Evolutionary conservation across 768 basidiomycete genomes (phyloP).

Genomic region (Leccinum disarticulatum): DNA sequence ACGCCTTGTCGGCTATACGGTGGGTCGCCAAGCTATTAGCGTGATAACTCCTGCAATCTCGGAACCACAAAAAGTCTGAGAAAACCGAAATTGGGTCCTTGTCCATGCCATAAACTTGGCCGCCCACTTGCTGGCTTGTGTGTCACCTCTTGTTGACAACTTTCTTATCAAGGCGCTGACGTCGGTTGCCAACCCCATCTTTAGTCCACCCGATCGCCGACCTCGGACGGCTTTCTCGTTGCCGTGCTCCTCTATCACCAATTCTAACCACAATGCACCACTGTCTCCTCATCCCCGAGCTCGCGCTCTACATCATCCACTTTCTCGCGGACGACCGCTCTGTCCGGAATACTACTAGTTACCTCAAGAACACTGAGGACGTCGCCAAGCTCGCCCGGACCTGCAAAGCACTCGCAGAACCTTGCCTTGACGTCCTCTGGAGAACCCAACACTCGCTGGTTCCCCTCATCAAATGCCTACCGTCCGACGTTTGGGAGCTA

Average conservation of each 20-base stretch:
- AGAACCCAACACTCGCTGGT: slow-evolving; percentile 28
- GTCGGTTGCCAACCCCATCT: not conserved
- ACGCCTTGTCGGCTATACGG: not conserved
- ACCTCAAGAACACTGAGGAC: slow-evolving; percentile 21
- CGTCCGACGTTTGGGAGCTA: slow-evolving; percentile 26
- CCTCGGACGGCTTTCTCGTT: not conserved
- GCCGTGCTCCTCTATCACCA: not conserved
- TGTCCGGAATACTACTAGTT: slow-evolving; percentile 14
- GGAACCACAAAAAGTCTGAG: slow-evolving; percentile 12
- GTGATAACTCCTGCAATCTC: not conserved
- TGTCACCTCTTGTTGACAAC: not conserved
- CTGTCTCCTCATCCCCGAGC: slow-evolving; percentile 31
- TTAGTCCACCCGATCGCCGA: not conserved
- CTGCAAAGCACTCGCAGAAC: slow-evolving; percentile 29
- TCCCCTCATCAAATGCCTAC: slow-evolving; percentile 31
- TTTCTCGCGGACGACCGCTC: slow-evolving; percentile 24
- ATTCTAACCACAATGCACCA: slow-evolving; percentile 20
- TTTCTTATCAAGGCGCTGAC: slow-evolving; percentile 2
- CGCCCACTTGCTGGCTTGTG: not conserved
- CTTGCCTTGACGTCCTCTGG: slow-evolving; percentile 34
- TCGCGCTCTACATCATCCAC: slow-evolving; percentile 24
- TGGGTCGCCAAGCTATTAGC: not conserved
- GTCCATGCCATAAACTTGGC: not conserved
- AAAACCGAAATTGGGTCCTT: slow-evolving; percentile 11
- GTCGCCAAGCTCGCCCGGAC: slow-evolving; percentile 31